phyloP scores from a whole-genome alignment of 495 filamentous ascomycete species.

The Aspergillus saccharolyticus region DNA sequence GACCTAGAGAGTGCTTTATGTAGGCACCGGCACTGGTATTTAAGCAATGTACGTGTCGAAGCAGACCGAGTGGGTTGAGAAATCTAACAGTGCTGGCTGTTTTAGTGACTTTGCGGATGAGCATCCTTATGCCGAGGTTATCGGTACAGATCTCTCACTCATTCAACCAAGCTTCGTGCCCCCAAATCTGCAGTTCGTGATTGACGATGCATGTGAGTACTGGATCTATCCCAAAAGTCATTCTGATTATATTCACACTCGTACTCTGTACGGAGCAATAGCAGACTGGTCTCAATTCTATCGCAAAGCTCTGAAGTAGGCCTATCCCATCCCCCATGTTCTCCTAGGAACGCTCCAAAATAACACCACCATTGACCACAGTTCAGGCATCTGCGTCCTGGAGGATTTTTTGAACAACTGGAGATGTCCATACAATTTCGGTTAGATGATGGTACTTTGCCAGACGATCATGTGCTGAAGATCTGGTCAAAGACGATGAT shows the following conservation, averaged over 20 bases:
- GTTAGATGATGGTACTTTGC: constrained; percentile 48
- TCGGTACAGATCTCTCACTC: constrained; percentile 43
- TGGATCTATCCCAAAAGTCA: constrained; percentile 48
- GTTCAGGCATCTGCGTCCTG: constrained; percentile 48
- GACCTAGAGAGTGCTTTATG: constrained; percentile 38
- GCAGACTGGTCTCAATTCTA: constrained; percentile 52
- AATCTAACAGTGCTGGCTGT: neutral
- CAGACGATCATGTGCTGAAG: constrained; percentile 45
- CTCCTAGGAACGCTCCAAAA: neutral
- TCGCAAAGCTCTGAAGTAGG: constrained; percentile 31
- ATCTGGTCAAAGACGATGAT: constrained; percentile 48
- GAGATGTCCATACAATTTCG: constrained; percentile 47
- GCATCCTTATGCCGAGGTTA: constrained; percentile 24
- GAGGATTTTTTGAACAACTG: constrained; percentile 60
- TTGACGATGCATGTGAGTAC: constrained; percentile 48
- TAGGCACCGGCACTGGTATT: constrained; percentile 54
- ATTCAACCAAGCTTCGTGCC: constrained; percentile 38
- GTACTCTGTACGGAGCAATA: constrained; percentile 53
- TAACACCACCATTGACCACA: neutral
- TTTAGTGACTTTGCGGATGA: constrained; percentile 39
- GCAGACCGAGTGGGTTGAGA: neutral
- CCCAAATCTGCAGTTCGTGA: constrained; percentile 49
- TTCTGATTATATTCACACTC: constrained; percentile 64
- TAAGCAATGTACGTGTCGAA: constrained; percentile 41
- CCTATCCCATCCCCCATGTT: neutral